These are phyloP conservation scores for Colletotrichum viniferum DNA, from an alignment of 2,329 filamentous ascomycete genomes.

Conservation along the genomic window DNA sequence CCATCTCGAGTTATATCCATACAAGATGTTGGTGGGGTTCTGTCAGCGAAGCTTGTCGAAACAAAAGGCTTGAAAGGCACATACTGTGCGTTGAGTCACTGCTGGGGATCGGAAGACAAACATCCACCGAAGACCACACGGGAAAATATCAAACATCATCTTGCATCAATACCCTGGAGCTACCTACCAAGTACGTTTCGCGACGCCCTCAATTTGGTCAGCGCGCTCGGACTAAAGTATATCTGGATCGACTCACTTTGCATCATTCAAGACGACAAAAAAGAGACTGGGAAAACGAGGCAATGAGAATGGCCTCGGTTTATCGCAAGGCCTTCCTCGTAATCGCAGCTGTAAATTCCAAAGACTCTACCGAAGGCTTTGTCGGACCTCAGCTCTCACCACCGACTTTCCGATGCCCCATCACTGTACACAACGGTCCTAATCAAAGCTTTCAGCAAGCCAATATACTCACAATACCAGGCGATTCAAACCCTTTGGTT, in stretches of 20 bases:
- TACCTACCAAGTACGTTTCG: background rate
- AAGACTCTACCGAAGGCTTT: background rate
- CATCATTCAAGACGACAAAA: background rate
- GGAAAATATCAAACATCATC: fast-evolving
- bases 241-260: background rate
- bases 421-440: background rate
- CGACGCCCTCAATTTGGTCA: fast-evolving
- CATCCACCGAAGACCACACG: background rate
- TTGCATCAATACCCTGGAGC: background rate
- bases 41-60: background rate
- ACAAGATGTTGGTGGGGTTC: background rate
- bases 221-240: background rate
- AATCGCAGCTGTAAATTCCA: background rate
- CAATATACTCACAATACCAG: too few relatives aligned
- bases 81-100: background rate
- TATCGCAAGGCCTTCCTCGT: background rate
- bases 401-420: background rate
- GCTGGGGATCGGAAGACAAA: background rate
- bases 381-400: too few relatives aligned
- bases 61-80: background rate
- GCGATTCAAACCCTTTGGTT: fast-evolving
- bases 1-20: background rate
- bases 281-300: fast-evolving
- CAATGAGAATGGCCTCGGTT: fast-evolving
- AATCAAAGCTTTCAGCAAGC: background rate